Percentiles rank a stretch among this genome's conserved stretches.
These are phyloP conservation scores for Leptomonas pyrrhocoris DNA, from an alignment of 208 protist genomes.

Conservation along the genomic window DNA sequence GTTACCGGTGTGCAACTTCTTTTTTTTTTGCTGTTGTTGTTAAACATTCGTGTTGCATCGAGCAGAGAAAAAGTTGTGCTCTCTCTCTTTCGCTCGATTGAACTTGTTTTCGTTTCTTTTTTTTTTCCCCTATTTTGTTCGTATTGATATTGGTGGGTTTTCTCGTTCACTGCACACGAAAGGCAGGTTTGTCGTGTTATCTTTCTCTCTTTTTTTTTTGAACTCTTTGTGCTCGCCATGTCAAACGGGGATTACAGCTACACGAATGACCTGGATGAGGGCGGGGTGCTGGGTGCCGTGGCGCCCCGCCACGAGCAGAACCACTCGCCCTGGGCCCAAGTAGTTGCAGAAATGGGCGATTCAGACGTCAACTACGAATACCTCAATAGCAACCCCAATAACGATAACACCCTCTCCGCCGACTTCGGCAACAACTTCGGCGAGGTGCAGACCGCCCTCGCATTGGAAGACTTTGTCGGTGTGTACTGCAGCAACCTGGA, in stretches of 20 bases:
- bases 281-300: not conserved
- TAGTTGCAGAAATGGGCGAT: conserved; percentile 5
- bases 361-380: conserved; percentile 32
- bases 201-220: conserved; percentile 24
- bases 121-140: no score
- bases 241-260: conserved; percentile 31
- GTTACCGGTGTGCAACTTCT: no score
- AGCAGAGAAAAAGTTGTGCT: no score
- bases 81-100: not conserved
- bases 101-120: conserved; percentile 15
- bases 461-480: conserved; percentile 31
- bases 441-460: conserved; percentile 15
- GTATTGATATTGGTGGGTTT: no score
- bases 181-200: no score
- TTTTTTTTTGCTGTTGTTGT: no score
- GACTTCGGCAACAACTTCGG: conserved; percentile 13
- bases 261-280: conserved; percentile 34
- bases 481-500: conserved; percentile 16
- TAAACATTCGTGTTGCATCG: no score
- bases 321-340: conserved; percentile 9
- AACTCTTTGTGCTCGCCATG: conserved; percentile 12
- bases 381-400: no score
- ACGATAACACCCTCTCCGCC: conserved; percentile 13
- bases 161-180: no score
- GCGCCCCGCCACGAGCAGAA: conserved; percentile 20